Base-by-base conservation (phyloP, 768 basidiomycete species). In the Amanita muscaria region DNA sequence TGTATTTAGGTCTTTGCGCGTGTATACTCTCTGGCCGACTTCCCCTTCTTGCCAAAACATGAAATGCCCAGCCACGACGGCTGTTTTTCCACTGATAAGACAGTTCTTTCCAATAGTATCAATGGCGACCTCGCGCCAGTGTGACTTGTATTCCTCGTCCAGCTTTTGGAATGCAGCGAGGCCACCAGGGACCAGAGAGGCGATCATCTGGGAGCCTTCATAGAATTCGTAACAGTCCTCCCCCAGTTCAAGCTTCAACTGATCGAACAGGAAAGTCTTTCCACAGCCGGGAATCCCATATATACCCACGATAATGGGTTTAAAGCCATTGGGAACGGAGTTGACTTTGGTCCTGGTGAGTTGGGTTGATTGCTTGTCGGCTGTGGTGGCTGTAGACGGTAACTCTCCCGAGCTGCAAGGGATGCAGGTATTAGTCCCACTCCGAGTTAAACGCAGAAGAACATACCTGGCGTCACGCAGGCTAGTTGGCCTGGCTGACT, bases 211-310 rank as follows among this genome's bases (percentile, higher is more conserved):
- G 12, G 56, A 53, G 37, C 56, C 52, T 47, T 57, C 56, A 41
- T 44, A 53, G 39, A 51, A 53, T 19, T 40, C 31, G 32, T 51
- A 53, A 27, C 45, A 32, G 3, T 49, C 16, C 34, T 55, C 47
- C 12, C 44, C 49, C 9, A 54, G 51, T 31, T 46, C 44, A 15
- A 30, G 32, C 44, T 49, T 46, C 30, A 57, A 42, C 16, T 52
- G 42, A 10, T 49, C 16, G 24, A 57, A 46, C 16, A 53, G 42
- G 29, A 45, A 35, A 15, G 42, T 53, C 39, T 56, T 56, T 3
- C 55, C 55, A 34, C 45, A 56, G 30, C 55, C 55, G 32, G 55
- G 45, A 35, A 53, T 30, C 16, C 53, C 55, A 30, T 56, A 56
- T 19, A 56, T 36, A 36, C 55, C 55, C 22, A 56, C 40, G 40